Percentiles rank a stretch among this genome's conserved stretches.
phyloP scores from a whole-genome alignment of 805 yeast species.

The Barnettozyma siamensis region DNA sequence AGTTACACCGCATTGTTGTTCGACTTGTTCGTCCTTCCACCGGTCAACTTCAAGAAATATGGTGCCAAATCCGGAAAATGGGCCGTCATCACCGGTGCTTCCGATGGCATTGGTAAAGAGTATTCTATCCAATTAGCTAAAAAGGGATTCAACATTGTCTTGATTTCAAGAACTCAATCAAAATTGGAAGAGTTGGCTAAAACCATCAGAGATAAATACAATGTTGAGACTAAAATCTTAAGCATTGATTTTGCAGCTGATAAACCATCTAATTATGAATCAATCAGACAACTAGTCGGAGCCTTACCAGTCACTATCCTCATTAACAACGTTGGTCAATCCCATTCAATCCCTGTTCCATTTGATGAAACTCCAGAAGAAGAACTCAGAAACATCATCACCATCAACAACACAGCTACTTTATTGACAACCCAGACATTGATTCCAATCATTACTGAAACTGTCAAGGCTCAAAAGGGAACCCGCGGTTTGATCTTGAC shows the following conservation, averaged over 20 bases:
- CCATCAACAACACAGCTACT: slow-evolving; percentile 81
- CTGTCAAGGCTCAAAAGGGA: slow-evolving; percentile 37
- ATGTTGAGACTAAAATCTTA: slow-evolving; percentile 57
- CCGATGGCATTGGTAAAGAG: slow-evolving; percentile 97
- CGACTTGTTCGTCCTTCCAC: slow-evolving; percentile 61
- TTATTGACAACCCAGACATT: slow-evolving; percentile 77
- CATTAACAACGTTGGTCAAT: slow-evolving; percentile 90
- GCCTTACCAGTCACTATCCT: slow-evolving; percentile 64
- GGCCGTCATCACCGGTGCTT: slow-evolving; percentile 97
- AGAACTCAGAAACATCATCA: slow-evolving; percentile 75
- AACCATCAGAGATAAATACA: slow-evolving; percentile 55
- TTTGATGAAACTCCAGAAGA: slow-evolving; percentile 70
- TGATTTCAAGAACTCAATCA: slow-evolving; percentile 78
- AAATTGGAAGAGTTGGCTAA: slow-evolving; percentile 63
- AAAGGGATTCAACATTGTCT: slow-evolving; percentile 74
- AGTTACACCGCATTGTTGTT: slow-evolving; percentile 47
- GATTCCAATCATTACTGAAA: slow-evolving; percentile 59
- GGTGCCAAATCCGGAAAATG: slow-evolving; percentile 72
- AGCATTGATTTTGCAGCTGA: slow-evolving; percentile 79
- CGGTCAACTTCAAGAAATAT: slow-evolving; percentile 53
- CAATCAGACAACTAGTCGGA: slow-evolving; percentile 40
- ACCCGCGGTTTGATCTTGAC: slow-evolving; percentile 76
- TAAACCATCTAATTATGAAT: slow-evolving; percentile 46
- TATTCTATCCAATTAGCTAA: slow-evolving; percentile 80
- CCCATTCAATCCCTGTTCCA: slow-evolving; percentile 93